Evolutionary conservation across 768 basidiomycete species (phyloP).

Genomic region (Pholiota microspora): DNA sequence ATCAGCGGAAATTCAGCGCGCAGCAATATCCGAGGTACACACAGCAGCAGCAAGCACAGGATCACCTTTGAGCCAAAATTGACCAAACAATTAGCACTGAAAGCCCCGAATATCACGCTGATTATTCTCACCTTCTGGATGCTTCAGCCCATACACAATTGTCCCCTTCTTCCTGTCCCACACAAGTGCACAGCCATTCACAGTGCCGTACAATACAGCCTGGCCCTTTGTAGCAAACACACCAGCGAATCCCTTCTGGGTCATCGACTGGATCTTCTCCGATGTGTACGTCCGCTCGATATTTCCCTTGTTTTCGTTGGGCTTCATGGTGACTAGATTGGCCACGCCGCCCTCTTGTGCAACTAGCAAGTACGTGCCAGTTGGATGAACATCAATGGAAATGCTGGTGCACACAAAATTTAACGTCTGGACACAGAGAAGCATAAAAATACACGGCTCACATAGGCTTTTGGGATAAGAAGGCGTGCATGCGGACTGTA

Average conservation of each 20-base stretch:
- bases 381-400: constrained; percentile 50
- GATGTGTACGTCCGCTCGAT: constrained; percentile 52
- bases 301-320: constrained; percentile 48
- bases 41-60: constrained; percentile 40
- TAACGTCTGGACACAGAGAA: neutral
- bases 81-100: constrained; percentile 12
- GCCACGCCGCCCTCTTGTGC: constrained; percentile 49
- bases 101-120: constrained; percentile 6
- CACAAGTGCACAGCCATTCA: constrained; percentile 53
- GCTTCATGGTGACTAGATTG: constrained; percentile 48
- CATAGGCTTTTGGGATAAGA: constrained; percentile 52
- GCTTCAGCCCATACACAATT: constrained; percentile 59
- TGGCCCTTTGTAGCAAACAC: constrained; percentile 52
- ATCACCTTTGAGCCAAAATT: constrained; percentile 30
- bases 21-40: constrained; percentile 19
- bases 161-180: constrained; percentile 59
- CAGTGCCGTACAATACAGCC: constrained; percentile 54
- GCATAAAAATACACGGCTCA: constrained; percentile 27
- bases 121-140: constrained; percentile 48
- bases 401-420: constrained; percentile 31
- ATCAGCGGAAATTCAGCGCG: neutral
- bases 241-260: constrained; percentile 38
- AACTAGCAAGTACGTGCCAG: constrained; percentile 50
- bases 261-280: constrained; percentile 28
- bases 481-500: constrained; percentile 56